Percentiles rank a stretch among this genome's conserved stretches.
Conservation (phyloP, 2,329 filamentous ascomycete genomes). For the Westerdykella sp. region DNA sequence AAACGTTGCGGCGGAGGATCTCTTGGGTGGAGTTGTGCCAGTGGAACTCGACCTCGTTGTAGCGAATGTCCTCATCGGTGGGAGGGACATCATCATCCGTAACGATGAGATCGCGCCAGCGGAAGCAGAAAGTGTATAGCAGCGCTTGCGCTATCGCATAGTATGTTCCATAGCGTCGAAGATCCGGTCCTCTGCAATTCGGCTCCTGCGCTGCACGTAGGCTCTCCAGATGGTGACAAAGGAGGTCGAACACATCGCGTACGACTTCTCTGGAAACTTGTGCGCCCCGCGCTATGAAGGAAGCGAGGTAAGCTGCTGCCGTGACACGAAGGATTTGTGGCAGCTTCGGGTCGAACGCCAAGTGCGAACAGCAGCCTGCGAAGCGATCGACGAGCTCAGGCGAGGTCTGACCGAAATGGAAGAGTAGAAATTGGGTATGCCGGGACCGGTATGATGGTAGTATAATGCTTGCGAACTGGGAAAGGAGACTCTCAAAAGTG, state of each 20-base stretch:
- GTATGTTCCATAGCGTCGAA: slow-evolving; percentile 75
- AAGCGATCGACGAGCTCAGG: slow-evolving; percentile 76
- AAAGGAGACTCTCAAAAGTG: slow-evolving; percentile 70
- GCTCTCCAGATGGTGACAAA: slow-evolving; percentile 69
- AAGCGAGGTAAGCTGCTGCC: slow-evolving; percentile 85
- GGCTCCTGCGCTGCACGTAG: slow-evolving; percentile 68
- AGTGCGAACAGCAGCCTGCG: slow-evolving; percentile 66
- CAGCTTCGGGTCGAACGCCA: slow-evolving; percentile 58
- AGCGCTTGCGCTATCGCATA: slow-evolving; percentile 85
- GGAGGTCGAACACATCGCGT: slow-evolving; percentile 72
- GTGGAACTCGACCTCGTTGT: slow-evolving; percentile 64
- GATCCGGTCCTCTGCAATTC: slow-evolving; percentile 74
- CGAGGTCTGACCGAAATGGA: slow-evolving; percentile 85
- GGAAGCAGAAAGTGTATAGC: slow-evolving; percentile 95
- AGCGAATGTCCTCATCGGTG: slow-evolving; percentile 49
- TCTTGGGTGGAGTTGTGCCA: slow-evolving; percentile 74
- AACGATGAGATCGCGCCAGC: slow-evolving; percentile 82
- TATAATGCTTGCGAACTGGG: slow-evolving; percentile 81
- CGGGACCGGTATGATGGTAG: slow-evolving; percentile 86
- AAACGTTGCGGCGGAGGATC: slow-evolving; percentile 69
- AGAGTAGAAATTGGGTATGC: slow-evolving; percentile 91
- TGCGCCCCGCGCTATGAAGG: slow-evolving; percentile 85
- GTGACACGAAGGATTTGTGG: slow-evolving; percentile 72
- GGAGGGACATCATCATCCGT: slow-evolving; percentile 42
- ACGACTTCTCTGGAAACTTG: slow-evolving; percentile 71